Evolutionary conservation across 768 basidiomycete species (phyloP).

Genomic region (Mycena epipterygia): DNA sequence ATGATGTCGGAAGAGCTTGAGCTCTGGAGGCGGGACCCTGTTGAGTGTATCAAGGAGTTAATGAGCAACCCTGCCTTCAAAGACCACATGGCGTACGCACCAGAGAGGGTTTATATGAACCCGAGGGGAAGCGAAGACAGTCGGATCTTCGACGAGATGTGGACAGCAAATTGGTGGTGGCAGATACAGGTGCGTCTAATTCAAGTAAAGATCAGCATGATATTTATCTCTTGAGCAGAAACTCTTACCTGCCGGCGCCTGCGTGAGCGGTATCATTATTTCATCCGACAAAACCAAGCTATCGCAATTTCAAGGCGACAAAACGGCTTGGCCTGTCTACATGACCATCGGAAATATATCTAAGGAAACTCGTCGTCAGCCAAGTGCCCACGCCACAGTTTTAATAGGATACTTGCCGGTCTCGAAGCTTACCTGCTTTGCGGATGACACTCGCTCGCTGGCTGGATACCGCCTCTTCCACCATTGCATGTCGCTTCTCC

Average conservation of each 20-base stretch:
- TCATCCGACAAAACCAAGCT: conserved; percentile 48
- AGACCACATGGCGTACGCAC: conserved; percentile 39
- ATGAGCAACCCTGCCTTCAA: conserved; percentile 35
- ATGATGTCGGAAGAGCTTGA: conserved; percentile 14
- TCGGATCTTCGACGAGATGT: conserved; percentile 40
- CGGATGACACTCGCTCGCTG: conserved; percentile 27
- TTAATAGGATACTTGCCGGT: conserved; percentile 52
- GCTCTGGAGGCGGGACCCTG: conserved; percentile 30
- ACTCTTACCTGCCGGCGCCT: conserved; percentile 20
- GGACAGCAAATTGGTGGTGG: conserved; percentile 47
- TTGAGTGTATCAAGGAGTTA: conserved; percentile 39
- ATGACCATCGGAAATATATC: no score
- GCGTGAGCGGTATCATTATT: conserved; percentile 45
- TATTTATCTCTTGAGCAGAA: neutral
- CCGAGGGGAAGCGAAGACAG: neutral
- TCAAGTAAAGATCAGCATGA: no score
- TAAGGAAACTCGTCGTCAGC: conserved; percentile 41
- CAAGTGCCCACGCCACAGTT: conserved; percentile 40
- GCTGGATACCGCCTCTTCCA: conserved; percentile 50
- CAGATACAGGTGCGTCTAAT: conserved; percentile 38
- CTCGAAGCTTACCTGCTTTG: conserved; percentile 44
- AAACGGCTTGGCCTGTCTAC: conserved; percentile 41
- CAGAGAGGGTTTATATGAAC: conserved; percentile 35
- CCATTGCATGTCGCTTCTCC: conserved; percentile 37
- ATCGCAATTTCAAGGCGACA: conserved; percentile 42